Evolutionary conservation across 1,139 yeast genomes (phyloP).

Genomic region (Yamadazyma epiphylla): DNA sequence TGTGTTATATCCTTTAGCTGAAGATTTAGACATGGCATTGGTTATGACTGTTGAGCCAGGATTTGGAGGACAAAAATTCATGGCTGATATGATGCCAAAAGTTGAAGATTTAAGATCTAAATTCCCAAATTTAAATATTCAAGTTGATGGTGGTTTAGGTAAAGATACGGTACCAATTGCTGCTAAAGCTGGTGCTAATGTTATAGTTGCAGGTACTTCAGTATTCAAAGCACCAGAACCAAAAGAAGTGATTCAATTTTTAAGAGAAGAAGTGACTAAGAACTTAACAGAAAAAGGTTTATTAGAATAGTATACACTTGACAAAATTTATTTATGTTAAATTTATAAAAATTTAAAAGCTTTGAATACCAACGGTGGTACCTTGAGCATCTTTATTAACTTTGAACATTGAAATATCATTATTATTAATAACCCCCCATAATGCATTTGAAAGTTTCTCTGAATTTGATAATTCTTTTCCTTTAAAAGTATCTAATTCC

Average conservation of each 20-base stretch:
- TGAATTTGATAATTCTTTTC: conserved; percentile 9
- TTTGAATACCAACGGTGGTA: conserved; percentile 78
- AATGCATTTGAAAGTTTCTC: conserved; percentile 60
- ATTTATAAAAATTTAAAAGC: conserved; percentile 35
- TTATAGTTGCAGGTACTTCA: conserved; percentile 96
- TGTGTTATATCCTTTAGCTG: conserved; percentile 71
- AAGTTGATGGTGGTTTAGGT: conserved; percentile 97
- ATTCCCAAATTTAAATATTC: conserved; percentile 79
- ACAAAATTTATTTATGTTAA: conserved; percentile 2
- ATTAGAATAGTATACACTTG: conserved; percentile 13
- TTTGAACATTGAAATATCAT: conserved; percentile 36
- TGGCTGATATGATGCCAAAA: conserved; percentile 95
- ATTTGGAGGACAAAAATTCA: conserved; percentile 96
- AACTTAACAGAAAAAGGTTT: conserved; percentile 26
- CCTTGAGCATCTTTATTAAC: conserved; percentile 59
- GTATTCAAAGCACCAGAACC: conserved; percentile 86
- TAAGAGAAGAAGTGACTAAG: conserved; percentile 58
- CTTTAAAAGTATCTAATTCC: conserved; percentile 42
- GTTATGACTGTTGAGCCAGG: conserved; percentile 99
- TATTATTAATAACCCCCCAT: conserved; percentile 64
- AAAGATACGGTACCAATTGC: conserved; percentile 79
- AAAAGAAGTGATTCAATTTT: conserved; percentile 58
- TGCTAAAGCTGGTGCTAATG: conserved; percentile 95
- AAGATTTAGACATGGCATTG: conserved; percentile 83
- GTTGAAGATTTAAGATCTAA: conserved; percentile 70